Evolutionary conservation across 805 yeast genomes (phyloP), one percentile per base, ranked within the genome.

Genomic region (Metschnikowia gruessii): DNA sequence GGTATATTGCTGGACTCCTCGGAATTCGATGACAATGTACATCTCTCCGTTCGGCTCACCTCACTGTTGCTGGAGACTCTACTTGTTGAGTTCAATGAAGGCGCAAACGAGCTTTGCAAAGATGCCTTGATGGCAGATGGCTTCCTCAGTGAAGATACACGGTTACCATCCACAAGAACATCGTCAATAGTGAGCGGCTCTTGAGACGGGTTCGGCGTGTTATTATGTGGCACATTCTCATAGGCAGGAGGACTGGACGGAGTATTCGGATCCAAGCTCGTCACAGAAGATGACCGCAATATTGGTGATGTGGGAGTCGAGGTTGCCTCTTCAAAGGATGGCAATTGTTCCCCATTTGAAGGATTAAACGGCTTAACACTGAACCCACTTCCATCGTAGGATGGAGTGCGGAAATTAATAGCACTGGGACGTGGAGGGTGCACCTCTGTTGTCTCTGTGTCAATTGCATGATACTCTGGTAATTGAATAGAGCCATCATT

Each of bases 321-420:
- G 0, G 76, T 69, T 0, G 87, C 89, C 55, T 83, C 83, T 56
- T 83, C 86, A 61, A 83, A 83, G 0, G 83, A 69, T 0, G 90
- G 90, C 21, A 80, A 68, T 16, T 59, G 64, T 29, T 68, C 69
- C 1, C 45, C 46, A 6, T 15, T 45, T 5, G 53, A 52, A 4
- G 47, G 55, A 40, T 59, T 51, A 45, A 65, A 59, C 10, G 64
- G 65, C 43, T 57, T 55, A 28, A 70, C 68, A 4, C 63, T 47
- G 9, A 68, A 58, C 1, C 76, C 74, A 37, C 64, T 58, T 43
- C 40, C 51, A 17, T 58, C 58, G 48, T 54, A 70, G 19, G 63
- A 68, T 45, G 68, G 79, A 43, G 62, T 77, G 64, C 66, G 69
- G 58, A 60, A 76, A 49, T 50, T 64, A 30, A 57, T 67, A 33